Conservation (phyloP, 345 rosid species). For the Hevea brasiliensis region DNA sequence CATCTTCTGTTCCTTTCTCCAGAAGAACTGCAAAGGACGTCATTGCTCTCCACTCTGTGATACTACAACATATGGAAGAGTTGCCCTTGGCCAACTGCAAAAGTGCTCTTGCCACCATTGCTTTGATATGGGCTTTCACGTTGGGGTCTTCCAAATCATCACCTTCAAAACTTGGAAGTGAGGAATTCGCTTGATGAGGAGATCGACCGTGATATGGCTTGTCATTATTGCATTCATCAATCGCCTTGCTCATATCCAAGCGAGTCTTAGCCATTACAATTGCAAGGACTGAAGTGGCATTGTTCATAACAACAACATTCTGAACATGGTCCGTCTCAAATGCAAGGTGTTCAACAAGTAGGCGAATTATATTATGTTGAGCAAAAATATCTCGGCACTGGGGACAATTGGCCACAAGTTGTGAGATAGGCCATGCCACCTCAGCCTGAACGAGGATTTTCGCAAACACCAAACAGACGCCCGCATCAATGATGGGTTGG, state of each 20-base stretch:
- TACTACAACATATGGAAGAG: conserved; percentile 70
- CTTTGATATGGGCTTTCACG: conserved; percentile 72
- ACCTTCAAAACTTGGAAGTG: conserved; percentile 50
- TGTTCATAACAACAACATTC: conserved; percentile 57
- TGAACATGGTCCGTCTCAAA: conserved; percentile 83
- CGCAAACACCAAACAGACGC: conserved; percentile 67
- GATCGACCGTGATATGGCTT: conserved; percentile 31
- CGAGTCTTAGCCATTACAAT: conserved; percentile 56
- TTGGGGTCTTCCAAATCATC: conserved; percentile 56
- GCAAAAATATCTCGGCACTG: conserved; percentile 74
- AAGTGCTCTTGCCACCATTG: conserved; percentile 85
- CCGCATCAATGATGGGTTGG: conserved; percentile 61
- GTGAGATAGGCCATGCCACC: conserved; percentile 88
- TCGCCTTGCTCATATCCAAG: conserved; percentile 3
- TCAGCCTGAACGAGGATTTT: conserved; percentile 78
- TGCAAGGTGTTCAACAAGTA: conserved; percentile 78
- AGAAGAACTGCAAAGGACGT: conserved; percentile 75
- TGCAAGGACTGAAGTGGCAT: conserved; percentile 75
- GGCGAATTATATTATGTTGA: conserved; percentile 63
- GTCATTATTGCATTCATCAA: conserved; percentile 11
- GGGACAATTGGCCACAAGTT: conserved; percentile 53
- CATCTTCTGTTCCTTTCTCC: conserved; percentile 68
- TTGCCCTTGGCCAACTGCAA: conserved; percentile 76
- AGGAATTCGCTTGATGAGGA: conserved; percentile 45
- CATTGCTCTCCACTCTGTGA: conserved; percentile 84